Evolutionary conservation across 352 stramenopile genomes (phyloP).

Genomic region (Pythium volutum): DNA sequence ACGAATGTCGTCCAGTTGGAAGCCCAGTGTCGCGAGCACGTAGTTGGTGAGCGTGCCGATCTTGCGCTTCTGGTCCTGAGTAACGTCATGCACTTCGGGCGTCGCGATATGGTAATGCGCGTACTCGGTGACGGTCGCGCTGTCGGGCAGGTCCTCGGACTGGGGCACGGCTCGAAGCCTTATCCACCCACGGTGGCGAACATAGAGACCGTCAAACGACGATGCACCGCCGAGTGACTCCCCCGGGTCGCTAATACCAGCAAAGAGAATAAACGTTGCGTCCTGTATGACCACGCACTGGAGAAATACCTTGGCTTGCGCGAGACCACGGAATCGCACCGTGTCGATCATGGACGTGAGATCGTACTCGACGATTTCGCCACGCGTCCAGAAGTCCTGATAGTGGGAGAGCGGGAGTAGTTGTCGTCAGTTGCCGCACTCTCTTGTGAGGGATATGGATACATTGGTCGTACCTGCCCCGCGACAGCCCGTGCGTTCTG

Average conservation of each 20-base stretch:
- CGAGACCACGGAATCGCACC: conserved; percentile 6
- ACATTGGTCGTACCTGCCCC: not conserved
- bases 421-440: not conserved
- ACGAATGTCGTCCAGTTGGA: conserved; percentile 11
- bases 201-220: conserved; percentile 6
- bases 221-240: not conserved
- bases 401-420: not conserved
- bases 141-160: not conserved
- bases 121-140: not conserved
- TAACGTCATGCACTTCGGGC: not conserved
- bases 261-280: conserved; percentile 2
- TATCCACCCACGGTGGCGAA: conserved; percentile 13
- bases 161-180: conserved; percentile 1
- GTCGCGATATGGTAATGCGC: conserved; percentile 4
- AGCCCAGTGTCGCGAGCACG: conserved; percentile 8
- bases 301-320: conserved; percentile 3
- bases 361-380: not conserved
- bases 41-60: conserved; percentile 15
- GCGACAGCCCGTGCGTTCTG: not conserved
- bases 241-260: conserved; percentile 3
- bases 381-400: not conserved
- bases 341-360: conserved; percentile 9
- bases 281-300: not conserved
- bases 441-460: not conserved
- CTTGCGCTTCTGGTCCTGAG: conserved; percentile 14